Percentiles rank a stretch among this genome's conserved stretches.
phyloP scores from a whole-genome alignment of 208 protist species.

The Endotrypanum monterogeii region DNA sequence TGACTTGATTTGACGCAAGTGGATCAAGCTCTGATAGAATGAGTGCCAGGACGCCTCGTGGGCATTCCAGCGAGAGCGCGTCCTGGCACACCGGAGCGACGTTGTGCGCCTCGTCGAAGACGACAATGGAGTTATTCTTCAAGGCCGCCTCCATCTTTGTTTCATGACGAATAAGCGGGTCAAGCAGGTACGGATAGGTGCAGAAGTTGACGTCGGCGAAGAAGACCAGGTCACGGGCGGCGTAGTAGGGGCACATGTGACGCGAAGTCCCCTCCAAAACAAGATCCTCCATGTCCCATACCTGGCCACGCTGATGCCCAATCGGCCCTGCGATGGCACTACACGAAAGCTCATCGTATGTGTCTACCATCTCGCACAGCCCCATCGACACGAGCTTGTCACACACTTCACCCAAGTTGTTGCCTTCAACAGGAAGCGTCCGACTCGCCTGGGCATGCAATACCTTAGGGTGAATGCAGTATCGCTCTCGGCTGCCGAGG shows the following conservation, averaged over 20 bases:
- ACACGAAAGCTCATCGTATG: slow-evolving; percentile 54
- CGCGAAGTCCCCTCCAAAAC: slow-evolving; percentile 61
- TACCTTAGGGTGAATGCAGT: slow-evolving; percentile 92
- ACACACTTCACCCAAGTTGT: slow-evolving; percentile 86
- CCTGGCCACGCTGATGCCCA: slow-evolving; percentile 25
- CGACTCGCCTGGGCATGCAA: slow-evolving; percentile 46
- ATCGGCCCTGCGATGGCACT: slow-evolving; percentile 49
- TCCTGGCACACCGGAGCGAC: slow-evolving; percentile 78
- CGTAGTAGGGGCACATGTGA: slow-evolving; percentile 95
- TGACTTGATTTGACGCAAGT: slow-evolving; percentile 28
- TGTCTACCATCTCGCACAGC: slow-evolving; percentile 65
- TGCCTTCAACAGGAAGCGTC: slow-evolving; percentile 63
- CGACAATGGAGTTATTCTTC: slow-evolving; percentile 83
- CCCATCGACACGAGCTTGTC: slow-evolving; percentile 78
- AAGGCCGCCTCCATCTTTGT: slow-evolving; percentile 78
- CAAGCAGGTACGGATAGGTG: slow-evolving; percentile 98
- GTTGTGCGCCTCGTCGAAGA: slow-evolving; percentile 98
- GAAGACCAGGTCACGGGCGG: slow-evolving; percentile 77
- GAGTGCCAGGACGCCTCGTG: slow-evolving; percentile 33
- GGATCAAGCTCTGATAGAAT: slow-evolving; percentile 57
- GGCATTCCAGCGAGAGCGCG: slow-evolving; percentile 54
- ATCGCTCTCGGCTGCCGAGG: slow-evolving; percentile 93
- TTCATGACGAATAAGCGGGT: slow-evolving; percentile 89
- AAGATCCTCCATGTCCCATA: slow-evolving; percentile 95
- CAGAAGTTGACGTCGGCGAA: slow-evolving; percentile 94